phyloP scores from a whole-genome alignment of 2,329 filamentous ascomycete species.

The Cordyceps tenuipes region DNA sequence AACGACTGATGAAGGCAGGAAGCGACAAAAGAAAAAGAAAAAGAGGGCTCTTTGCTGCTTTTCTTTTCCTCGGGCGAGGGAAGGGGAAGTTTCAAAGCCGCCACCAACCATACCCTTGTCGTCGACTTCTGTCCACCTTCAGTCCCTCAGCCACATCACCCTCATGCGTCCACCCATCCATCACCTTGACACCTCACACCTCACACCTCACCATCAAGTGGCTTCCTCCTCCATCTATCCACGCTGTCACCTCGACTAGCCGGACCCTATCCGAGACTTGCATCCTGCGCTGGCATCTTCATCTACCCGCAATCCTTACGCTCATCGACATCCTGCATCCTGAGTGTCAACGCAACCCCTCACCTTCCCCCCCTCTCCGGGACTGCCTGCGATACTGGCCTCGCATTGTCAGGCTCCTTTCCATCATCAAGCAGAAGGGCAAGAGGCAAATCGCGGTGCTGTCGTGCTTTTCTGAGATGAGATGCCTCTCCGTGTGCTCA shows the following conservation, averaged over 20 bases:
- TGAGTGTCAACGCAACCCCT: no score
- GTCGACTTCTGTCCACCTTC: background rate
- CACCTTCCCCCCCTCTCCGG: no score
- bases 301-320: background rate
- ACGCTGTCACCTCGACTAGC: background rate
- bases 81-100: no score
- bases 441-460: background rate
- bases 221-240: background rate
- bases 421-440: background rate
- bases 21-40: background rate
- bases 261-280: background rate
- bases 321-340: no score
- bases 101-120: background rate
- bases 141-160: background rate
- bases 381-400: no score
- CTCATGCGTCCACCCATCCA: background rate
- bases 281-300: background rate
- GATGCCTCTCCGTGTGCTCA: background rate
- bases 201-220: background rate
- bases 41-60: background rate
- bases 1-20: background rate
- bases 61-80: no score
- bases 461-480: background rate
- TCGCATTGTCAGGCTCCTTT: background rate
- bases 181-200: background rate